Conservation (phyloP, 2,329 filamentous ascomycete species). For the Trichoderma cornu-damae region DNA sequence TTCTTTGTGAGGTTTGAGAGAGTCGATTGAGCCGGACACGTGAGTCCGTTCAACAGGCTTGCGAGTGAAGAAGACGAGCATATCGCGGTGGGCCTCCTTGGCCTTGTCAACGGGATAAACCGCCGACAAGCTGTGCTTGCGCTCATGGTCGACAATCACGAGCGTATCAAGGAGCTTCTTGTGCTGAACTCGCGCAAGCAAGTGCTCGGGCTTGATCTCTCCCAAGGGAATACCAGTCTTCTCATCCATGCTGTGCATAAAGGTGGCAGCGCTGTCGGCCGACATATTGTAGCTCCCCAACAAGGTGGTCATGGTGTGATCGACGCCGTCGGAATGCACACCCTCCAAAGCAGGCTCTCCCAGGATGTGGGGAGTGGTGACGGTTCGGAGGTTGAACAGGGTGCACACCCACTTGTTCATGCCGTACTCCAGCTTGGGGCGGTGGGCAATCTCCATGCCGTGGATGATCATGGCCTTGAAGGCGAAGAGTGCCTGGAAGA, state of each 20-base stretch:
- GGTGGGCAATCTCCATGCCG: slow-evolving; percentile 23
- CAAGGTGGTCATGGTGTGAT: slow-evolving; percentile 32
- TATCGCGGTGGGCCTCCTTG: slow-evolving; percentile 27
- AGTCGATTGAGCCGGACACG: slow-evolving; percentile 26
- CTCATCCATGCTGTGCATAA: slow-evolving; percentile 28
- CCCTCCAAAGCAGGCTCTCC: slow-evolving; percentile 32
- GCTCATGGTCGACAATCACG: slow-evolving; percentile 27
- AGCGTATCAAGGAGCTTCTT: slow-evolving; percentile 28
- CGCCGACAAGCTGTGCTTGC: slow-evolving; percentile 28
- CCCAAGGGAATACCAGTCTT: slow-evolving; percentile 24
- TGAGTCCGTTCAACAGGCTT: slow-evolving; percentile 26
- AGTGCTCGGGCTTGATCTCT: slow-evolving; percentile 23
- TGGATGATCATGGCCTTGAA: slow-evolving; percentile 30
- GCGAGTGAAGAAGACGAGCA: slow-evolving; percentile 30
- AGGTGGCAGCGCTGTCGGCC: slow-evolving; percentile 28
- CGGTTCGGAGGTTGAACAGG: slow-evolving; percentile 29
- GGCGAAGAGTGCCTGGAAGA: slow-evolving; percentile 29
- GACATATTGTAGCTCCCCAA: slow-evolving; percentile 29
- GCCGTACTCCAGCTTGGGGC: slow-evolving; percentile 28
- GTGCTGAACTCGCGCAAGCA: slow-evolving; percentile 26
- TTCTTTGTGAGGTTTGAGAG: slow-evolving; percentile 24
- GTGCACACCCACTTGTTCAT: slow-evolving; percentile 27
- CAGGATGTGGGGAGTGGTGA: slow-evolving; percentile 26
- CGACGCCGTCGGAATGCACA: slow-evolving; percentile 31
- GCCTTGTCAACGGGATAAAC: slow-evolving; percentile 24